Conservation (phyloP, 495 filamentous ascomycete species). For the Bryoglossum gracile region DNA sequence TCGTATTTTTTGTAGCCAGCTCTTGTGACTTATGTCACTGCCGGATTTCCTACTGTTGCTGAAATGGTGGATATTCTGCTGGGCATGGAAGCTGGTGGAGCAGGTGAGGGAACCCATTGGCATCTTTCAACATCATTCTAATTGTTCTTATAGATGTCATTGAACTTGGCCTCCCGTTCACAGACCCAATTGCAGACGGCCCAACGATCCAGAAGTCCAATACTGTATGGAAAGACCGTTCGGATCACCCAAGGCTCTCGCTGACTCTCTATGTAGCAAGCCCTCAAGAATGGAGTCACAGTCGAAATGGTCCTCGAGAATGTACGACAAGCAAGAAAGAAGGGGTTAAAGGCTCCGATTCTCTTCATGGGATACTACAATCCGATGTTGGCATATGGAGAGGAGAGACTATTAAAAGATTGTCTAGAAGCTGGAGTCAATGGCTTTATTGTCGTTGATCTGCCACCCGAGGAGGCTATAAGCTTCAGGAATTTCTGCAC, state of each 20-base stretch:
- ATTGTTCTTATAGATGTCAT: slow-evolving; percentile 53
- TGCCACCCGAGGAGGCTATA: slow-evolving; percentile 94
- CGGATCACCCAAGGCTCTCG: too few species aligned
- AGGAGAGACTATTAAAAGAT: slow-evolving; percentile 79
- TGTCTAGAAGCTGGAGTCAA: slow-evolving; percentile 83
- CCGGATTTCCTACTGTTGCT: slow-evolving; percentile 80
- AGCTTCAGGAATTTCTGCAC: slow-evolving; percentile 82
- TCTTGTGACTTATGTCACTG: slow-evolving; percentile 92
- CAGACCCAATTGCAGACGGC: slow-evolving; percentile 93
- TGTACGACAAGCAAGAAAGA: slow-evolving; percentile 65
- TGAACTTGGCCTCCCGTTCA: slow-evolving; percentile 88
- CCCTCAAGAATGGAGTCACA: slow-evolving; percentile 82
- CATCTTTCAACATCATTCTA: not conserved
- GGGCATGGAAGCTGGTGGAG: slow-evolving; percentile 86
- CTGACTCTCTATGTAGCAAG: slow-evolving; percentile 32
- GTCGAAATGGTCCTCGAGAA: slow-evolving; percentile 69
- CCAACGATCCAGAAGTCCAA: slow-evolving; percentile 91
- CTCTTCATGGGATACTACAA: slow-evolving; percentile 99
- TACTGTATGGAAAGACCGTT: too few species aligned
- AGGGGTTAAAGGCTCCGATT: slow-evolving; percentile 72
- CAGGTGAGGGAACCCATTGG: slow-evolving; percentile 51
- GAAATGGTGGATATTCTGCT: slow-evolving; percentile 78
- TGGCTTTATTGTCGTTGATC: slow-evolving; percentile 95
- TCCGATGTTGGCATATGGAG: slow-evolving; percentile 85
- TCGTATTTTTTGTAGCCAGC: slow-evolving; percentile 44